phyloP scores from a whole-genome alignment of 2,329 filamentous ascomycete species.

The Albophoma yamanashiensis region DNA sequence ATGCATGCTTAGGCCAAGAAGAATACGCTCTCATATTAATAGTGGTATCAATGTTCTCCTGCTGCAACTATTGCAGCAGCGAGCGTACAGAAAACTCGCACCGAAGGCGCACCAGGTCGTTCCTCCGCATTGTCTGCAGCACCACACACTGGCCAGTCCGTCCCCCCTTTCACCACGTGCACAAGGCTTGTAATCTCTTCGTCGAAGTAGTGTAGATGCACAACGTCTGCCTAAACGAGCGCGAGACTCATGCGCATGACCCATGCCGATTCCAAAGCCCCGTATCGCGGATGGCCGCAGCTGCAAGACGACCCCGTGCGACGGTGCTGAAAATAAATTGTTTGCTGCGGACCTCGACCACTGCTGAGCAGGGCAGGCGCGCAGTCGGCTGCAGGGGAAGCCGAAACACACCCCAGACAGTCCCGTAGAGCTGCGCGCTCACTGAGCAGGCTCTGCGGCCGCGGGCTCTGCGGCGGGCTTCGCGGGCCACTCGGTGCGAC shows the following conservation, averaged over 20 bases:
- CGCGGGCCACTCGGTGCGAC: slow-evolving; percentile 45
- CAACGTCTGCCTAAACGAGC: neutral
- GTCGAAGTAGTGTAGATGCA: neutral
- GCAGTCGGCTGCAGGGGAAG: neutral
- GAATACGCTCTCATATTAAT: neutral
- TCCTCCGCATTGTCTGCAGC: neutral
- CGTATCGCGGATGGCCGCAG: neutral
- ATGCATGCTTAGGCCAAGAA: neutral
- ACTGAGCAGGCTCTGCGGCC: neutral
- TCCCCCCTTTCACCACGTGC: neutral
- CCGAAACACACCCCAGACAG: neutral
- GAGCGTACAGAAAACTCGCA: neutral
- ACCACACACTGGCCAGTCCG: neutral
- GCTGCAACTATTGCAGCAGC: neutral
- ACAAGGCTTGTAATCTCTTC: neutral
- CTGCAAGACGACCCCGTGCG: neutral
- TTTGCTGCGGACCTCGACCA: neutral
- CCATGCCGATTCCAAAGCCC: neutral
- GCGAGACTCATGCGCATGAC: neutral
- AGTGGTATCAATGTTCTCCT: neutral
- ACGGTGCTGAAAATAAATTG: neutral
- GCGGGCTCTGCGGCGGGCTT: slow-evolving; percentile 7
- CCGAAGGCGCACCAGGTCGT: too few species aligned
- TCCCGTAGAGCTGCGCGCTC: neutral
- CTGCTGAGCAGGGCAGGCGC: neutral